Conservation (phyloP, 306 rosid species). For the Elaeagnus macrophylla region DNA sequence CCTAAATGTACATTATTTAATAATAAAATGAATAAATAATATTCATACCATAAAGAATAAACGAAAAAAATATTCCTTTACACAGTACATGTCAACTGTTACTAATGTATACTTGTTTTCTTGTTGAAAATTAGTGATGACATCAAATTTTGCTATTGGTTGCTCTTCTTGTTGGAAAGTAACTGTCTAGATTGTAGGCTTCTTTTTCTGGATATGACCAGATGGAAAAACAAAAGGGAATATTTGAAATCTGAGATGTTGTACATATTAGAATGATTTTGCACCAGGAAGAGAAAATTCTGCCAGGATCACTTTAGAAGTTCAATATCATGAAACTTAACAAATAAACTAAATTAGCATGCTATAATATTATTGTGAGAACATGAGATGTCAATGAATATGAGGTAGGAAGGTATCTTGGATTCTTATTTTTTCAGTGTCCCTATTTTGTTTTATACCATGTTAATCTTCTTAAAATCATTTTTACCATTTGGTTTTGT, state of each 20-base stretch:
- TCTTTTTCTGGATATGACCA: too few relatives aligned
- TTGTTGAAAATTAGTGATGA: too few relatives aligned
- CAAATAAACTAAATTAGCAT: not conserved
- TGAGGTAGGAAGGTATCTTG: not conserved
- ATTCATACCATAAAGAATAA: too few relatives aligned
- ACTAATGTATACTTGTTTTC: too few relatives aligned
- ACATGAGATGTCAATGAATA: not conserved
- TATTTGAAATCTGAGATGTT: not conserved
- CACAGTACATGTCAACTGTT: too few relatives aligned
- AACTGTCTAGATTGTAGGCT: too few relatives aligned
- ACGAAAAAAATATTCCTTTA: too few relatives aligned
- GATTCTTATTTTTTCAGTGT: slow-evolving; percentile 2
- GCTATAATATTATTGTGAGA: not conserved
- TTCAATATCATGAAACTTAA: not conserved
- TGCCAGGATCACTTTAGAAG: not conserved
- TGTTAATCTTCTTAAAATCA: slow-evolving; percentile 12
- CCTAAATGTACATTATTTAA: too few relatives aligned
- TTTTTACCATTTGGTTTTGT: slow-evolving; percentile 20
- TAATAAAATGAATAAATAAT: too few relatives aligned
- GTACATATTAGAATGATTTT: not conserved
- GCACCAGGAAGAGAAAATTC: not conserved
- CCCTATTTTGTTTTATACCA: slow-evolving; percentile 12
- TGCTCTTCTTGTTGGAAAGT: too few relatives aligned
- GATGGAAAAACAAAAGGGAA: too few relatives aligned
- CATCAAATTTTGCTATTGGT: too few relatives aligned